Evolutionary conservation across 768 basidiomycete species (phyloP).

Genomic region (Rhizopogon rudus): DNA sequence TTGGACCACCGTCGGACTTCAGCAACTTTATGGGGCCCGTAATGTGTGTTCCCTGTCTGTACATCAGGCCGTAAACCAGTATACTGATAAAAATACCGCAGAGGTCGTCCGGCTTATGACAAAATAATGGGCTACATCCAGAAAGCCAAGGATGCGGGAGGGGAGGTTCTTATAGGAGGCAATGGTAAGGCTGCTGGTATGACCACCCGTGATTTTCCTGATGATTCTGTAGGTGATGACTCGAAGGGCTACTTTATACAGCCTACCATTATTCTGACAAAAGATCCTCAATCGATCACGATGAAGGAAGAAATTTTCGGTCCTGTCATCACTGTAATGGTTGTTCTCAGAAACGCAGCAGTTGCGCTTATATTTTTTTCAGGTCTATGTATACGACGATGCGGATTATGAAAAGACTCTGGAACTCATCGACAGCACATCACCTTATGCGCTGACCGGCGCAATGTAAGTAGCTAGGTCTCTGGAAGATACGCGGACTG

Average conservation of each 20-base stretch:
- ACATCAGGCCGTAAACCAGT: background rate
- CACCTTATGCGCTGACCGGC: constrained; percentile 91
- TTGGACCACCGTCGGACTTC: constrained; percentile 75
- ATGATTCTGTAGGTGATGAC: constrained; percentile 56
- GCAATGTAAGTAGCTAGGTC: constrained; percentile 61
- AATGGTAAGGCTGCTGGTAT: constrained; percentile 41
- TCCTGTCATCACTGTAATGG: constrained; percentile 78
- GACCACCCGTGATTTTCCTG: background rate
- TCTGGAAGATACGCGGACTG: constrained; percentile 8
- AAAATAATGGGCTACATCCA: constrained; percentile 79
- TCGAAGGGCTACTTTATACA: constrained; percentile 92
- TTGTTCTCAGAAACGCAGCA: constrained; percentile 8
- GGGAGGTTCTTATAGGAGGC: constrained; percentile 86
- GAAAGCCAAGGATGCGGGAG: constrained; percentile 86
- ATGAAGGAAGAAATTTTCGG: constrained; percentile 97
- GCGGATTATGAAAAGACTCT: constrained; percentile 81
- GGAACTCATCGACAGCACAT: constrained; percentile 81
- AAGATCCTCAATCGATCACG: constrained; percentile 83
- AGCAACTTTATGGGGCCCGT: constrained; percentile 93
- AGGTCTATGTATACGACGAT: constrained; percentile 90
- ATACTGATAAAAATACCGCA: constrained; percentile 21
- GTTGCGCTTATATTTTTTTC: constrained; percentile 1
- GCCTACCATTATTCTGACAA: constrained; percentile 91
- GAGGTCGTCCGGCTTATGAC: constrained; percentile 84
- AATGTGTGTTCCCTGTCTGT: constrained; percentile 50